Conservation (phyloP, 441 rosid genomes). For the Viola pubescens region DNA sequence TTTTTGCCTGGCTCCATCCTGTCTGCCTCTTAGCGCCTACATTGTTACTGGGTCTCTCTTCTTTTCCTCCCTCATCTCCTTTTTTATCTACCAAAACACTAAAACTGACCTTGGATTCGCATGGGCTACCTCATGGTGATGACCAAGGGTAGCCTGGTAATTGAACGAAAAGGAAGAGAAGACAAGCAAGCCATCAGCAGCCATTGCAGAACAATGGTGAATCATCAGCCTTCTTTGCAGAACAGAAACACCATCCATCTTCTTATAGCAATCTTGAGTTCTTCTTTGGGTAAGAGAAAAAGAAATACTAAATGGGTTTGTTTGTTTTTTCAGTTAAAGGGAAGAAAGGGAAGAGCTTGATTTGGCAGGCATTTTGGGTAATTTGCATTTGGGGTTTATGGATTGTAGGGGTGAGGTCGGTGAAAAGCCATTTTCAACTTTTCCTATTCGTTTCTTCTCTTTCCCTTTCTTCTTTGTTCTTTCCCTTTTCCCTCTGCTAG, state of each 20-base stretch:
- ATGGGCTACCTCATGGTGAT: slow-evolving; percentile 12
- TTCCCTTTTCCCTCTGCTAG: too few relatives aligned
- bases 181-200: slow-evolving; percentile 2
- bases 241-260: background rate
- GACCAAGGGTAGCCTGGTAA: slow-evolving; percentile 31
- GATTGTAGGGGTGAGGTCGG: slow-evolving; percentile 22
- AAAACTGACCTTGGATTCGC: slow-evolving; percentile 26
- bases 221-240: slow-evolving; percentile 9
- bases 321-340: background rate
- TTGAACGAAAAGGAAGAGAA: slow-evolving; percentile 8
- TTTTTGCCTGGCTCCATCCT: slow-evolving; percentile 72
- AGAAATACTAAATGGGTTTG: background rate
- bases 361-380: slow-evolving; percentile 9
- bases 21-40: slow-evolving; percentile 50
- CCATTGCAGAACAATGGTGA: slow-evolving; percentile 12
- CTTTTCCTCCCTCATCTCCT: background rate
- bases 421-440: slow-evolving; percentile 42
- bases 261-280: background rate
- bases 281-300: background rate
- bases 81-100: slow-evolving; percentile 28
- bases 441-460: slow-evolving; percentile 14
- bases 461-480: background rate
- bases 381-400: background rate
- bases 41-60: slow-evolving; percentile 16
- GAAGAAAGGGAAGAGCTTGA: background rate